phyloP scores from a whole-genome alignment of 2,329 filamentous ascomycete genomes.

The Xylaria sp. region DNA sequence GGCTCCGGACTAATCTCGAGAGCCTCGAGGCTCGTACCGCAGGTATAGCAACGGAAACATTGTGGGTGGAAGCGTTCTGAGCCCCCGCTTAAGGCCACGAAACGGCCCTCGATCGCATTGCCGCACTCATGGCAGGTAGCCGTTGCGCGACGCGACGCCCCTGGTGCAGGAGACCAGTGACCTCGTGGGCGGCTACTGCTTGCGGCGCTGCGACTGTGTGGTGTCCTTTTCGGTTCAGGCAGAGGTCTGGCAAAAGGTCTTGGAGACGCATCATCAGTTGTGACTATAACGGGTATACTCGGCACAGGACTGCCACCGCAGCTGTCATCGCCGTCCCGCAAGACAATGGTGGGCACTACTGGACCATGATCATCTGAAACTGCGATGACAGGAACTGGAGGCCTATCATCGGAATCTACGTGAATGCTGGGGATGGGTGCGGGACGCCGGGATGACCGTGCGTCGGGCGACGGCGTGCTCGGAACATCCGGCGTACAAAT shows the following conservation, averaged over 20 bases:
- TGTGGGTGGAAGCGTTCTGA: conserved; percentile 86
- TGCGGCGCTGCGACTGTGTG: conserved; percentile 48
- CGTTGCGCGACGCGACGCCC: conserved; percentile 63
- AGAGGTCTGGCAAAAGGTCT: conserved; percentile 57
- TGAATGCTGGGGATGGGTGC: conserved; percentile 58
- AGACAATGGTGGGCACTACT: conserved; percentile 56
- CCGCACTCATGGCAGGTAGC: conserved; percentile 87
- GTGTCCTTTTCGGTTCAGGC: conserved; percentile 57
- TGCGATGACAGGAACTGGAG: conserved; percentile 64
- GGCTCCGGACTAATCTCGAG: conserved; percentile 97
- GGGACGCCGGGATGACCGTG: conserved; percentile 53
- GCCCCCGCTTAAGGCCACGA: conserved; percentile 82
- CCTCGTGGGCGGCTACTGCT: conserved; percentile 58
- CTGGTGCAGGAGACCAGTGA: conserved; percentile 70
- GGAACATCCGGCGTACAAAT: conserved; percentile 62
- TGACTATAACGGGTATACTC: conserved; percentile 56
- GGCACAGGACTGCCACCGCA: conserved; percentile 35
- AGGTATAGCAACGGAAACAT: conserved; percentile 91
- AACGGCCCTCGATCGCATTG: conserved; percentile 87
- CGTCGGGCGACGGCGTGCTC: conserved; percentile 48
- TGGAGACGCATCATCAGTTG: conserved; percentile 56
- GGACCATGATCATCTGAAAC: conserved; percentile 54
- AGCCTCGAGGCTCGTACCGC: conserved; percentile 88
- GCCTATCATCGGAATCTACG: conserved; percentile 55
- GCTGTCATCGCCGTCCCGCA: conserved; percentile 48